These are phyloP conservation scores for Sutorius eximius DNA, from an alignment of 1,284 basidiomycete genomes.

Conservation along the genomic window DNA sequence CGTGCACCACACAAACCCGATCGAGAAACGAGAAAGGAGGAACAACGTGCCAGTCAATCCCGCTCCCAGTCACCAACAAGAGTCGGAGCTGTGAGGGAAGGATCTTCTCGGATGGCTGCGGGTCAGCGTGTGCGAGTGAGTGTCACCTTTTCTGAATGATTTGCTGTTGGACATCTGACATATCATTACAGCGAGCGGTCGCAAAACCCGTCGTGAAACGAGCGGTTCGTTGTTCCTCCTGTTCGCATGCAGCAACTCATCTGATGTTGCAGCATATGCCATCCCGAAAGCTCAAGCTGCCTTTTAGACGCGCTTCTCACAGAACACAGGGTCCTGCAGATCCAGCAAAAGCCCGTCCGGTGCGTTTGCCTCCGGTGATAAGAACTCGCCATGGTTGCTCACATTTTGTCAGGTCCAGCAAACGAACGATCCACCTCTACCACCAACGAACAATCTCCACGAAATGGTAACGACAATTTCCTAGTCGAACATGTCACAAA, in stretches of 20 bases:
- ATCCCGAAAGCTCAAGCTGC: neutral
- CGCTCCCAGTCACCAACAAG: neutral
- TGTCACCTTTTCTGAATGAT: neutral
- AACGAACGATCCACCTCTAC: neutral
- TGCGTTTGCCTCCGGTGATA: neutral
- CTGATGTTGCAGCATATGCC: neutral
- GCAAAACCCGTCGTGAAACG: neutral
- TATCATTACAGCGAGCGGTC: neutral
- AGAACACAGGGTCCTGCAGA: neutral
- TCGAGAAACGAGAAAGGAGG: fast-evolving
- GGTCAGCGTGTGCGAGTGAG: neutral
- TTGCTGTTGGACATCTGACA: neutral
- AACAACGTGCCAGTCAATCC: neutral
- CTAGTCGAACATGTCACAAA: no score
- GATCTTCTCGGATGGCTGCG: neutral
- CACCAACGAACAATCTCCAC: neutral
- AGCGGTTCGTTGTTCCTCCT: neutral
- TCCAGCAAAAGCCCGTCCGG: neutral
- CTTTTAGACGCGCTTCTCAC: no score
- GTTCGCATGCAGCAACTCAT: neutral
- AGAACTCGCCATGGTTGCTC: neutral
- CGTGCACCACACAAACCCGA: no score
- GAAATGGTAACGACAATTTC: neutral
- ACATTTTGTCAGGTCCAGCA: neutral
- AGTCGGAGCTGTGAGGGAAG: neutral